phyloP scores from a whole-genome alignment of 441 rosid genomes.

The Aquilaria agallochum region DNA sequence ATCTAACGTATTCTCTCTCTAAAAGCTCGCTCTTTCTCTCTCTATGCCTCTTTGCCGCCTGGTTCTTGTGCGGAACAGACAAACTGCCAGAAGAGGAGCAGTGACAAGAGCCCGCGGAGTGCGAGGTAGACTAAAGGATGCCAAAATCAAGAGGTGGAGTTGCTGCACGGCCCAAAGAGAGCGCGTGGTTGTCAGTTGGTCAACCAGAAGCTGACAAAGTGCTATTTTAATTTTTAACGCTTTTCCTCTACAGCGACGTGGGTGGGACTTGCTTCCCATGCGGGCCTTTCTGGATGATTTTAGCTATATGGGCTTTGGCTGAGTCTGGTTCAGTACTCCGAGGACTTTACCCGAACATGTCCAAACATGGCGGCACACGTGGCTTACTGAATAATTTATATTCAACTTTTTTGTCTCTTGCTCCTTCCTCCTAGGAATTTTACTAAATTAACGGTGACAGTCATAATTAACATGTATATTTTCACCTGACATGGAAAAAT shows the following conservation, averaged over 20 bases:
- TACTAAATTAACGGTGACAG: too few relatives aligned
- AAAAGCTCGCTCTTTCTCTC: conserved; percentile 6
- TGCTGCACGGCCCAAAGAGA: conserved; percentile 31
- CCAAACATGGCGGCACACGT: too few relatives aligned
- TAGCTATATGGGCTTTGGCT: background rate
- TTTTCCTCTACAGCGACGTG: too few relatives aligned
- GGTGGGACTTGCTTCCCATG: conserved; percentile 3
- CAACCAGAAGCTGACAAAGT: conserved; percentile 35
- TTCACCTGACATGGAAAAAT: too few relatives aligned
- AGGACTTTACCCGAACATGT: too few relatives aligned
- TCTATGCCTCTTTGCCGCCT: background rate
- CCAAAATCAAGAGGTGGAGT: conserved; percentile 25
- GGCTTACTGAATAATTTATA: too few relatives aligned
- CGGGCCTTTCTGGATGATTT: conserved; percentile 18
- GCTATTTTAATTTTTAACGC: too few relatives aligned
- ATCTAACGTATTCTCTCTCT: background rate
- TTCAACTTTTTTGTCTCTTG: too few relatives aligned
- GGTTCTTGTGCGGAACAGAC: conserved; percentile 15
- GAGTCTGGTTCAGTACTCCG: too few relatives aligned
- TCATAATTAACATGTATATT: too few relatives aligned
- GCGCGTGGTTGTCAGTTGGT: conserved; percentile 46
- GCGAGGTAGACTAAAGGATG: conserved; percentile 33
- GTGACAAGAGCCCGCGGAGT: conserved; percentile 21
- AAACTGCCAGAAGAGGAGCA: conserved; percentile 16
- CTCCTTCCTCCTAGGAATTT: too few relatives aligned